Evolutionary conservation across 129 eudicot genomes (phyloP).

Genomic region (Ambrosia trifida): DNA sequence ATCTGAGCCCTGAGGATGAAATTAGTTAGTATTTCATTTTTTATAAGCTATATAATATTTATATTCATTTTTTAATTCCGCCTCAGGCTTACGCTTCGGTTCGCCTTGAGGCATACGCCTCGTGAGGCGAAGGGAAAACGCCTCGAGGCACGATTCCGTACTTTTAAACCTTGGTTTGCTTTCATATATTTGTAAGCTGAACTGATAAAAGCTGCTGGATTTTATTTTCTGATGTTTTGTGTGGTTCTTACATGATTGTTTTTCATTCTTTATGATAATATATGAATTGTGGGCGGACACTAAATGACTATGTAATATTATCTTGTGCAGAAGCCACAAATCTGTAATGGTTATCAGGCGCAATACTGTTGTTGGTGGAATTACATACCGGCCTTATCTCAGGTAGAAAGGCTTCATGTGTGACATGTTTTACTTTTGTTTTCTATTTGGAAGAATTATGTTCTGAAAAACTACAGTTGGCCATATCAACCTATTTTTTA

Average conservation of each 20-base stretch:
- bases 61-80: too few species aligned
- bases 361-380: conserved; percentile 87
- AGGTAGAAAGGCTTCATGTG: conserved; percentile 47
- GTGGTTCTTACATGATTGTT: conserved; percentile 25
- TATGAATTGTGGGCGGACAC: neutral
- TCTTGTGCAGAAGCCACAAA: conserved; percentile 78
- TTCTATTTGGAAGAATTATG: neutral
- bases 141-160: too few species aligned
- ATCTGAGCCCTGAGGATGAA: too few species aligned
- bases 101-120: too few species aligned
- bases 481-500: neutral
- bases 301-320: conserved; percentile 6
- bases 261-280: conserved; percentile 2
- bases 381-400: conserved; percentile 89
- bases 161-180: too few species aligned
- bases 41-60: too few species aligned
- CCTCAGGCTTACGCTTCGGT: too few species aligned
- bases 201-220: conserved; percentile 19
- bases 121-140: too few species aligned
- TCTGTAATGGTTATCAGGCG: conserved; percentile 89
- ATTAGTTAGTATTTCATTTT: too few species aligned
- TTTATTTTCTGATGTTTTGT: neutral
- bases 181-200: conserved; percentile 3
- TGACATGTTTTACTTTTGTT: conserved; percentile 9
- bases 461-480: conserved; percentile 2